Base-by-base conservation (phyloP, 2,329 filamentous ascomycete genomes). In the Sporothrix sp. region DNA sequence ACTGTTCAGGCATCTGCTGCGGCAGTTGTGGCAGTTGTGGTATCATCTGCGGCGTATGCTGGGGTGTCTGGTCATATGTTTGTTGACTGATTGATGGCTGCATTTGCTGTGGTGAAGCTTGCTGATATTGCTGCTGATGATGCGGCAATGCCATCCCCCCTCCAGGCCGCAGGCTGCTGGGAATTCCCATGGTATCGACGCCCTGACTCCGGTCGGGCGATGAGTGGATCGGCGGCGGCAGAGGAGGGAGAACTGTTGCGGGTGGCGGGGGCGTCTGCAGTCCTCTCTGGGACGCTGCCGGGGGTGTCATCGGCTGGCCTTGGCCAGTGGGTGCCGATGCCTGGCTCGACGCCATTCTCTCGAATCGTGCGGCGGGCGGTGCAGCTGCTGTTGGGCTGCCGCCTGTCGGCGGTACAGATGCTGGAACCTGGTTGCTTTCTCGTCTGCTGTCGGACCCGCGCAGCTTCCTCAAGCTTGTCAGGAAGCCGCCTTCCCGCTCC, bases 381-480 rank as follows among this genome's bases (percentile, higher is more conserved):
- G 3, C 33, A 3, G 44, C 2, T n/a, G 23, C 8, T 28, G 10
- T 20, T 18, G 32, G 23, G n/a, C n/a, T 11, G 14, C 20, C 9
- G 43, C 14, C 33, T 21, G 21, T 14, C 14, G 14, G 6, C 4
- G 43, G 9, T 37, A 20, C 23, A 10, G 36, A 20, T 3, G 25
- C 16, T 14, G 35, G 7, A 8, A 20, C 25, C 25, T 32, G 2
- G 18, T 11, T 33, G 11, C 35, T 20, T 16, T 7, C 36, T 4
- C 40, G 49, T 11, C 35, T 52, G 30, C 43, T 48, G 13, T 48
- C 45, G 7, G 50, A 30, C n/a, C 37, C 37, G 3, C 44, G 44
- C 16, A 52, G 37, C 39, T 48, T 52, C 38, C 38, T 52, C 30
- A 51, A 8, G 13, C 50, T n/a, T 36, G n/a, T n/a, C 28, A 47